A percentile compares a stretch with the other conserved stretches of the same genome.
Conservation (phyloP, 2,329 filamentous ascomycete species). For the Saccharata proteae region DNA sequence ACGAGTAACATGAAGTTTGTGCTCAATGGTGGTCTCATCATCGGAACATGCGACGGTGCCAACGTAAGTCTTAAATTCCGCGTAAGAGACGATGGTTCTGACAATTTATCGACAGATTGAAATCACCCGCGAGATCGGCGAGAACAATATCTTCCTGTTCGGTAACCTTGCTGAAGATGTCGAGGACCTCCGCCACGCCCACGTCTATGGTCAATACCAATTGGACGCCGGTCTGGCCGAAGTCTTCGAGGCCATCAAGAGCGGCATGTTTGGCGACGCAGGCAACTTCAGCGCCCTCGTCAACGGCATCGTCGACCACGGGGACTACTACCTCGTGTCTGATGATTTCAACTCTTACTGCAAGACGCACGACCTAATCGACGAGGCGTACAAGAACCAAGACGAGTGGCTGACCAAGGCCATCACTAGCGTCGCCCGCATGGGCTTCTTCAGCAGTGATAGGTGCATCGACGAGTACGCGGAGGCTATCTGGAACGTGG, state of each 20-base stretch:
- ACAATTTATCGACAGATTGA: constrained; percentile 58
- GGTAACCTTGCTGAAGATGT: constrained; percentile 93
- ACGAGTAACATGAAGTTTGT: constrained; percentile 99
- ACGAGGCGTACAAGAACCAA: constrained; percentile 82
- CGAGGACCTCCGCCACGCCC: constrained; percentile 82
- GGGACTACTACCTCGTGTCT: constrained; percentile 94
- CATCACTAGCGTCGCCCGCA: constrained; percentile 76
- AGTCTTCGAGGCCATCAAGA: constrained; percentile 76
- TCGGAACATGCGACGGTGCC: constrained; percentile 93
- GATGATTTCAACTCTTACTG: constrained; percentile 96
- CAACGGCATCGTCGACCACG: constrained; percentile 76
- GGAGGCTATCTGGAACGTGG: constrained; percentile 92
- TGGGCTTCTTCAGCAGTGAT: constrained; percentile 97
- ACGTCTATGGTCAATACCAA: constrained; percentile 69
- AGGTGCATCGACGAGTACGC: constrained; percentile 96
- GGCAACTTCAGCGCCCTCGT: constrained; percentile 72
- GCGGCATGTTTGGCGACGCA: constrained; percentile 68
- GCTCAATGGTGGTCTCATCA: constrained; percentile 90
- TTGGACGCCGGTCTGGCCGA: constrained; percentile 65
- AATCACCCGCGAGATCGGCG: constrained; percentile 92
- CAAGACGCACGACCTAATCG: constrained; percentile 79
- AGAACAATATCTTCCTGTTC: constrained; percentile 97
- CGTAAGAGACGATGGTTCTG: neutral
- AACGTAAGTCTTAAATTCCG: constrained; percentile 52
- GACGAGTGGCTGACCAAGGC: constrained; percentile 87